phyloP scores from a whole-genome alignment of 2,329 filamentous ascomycete genomes.

The Thelonectria olida region DNA sequence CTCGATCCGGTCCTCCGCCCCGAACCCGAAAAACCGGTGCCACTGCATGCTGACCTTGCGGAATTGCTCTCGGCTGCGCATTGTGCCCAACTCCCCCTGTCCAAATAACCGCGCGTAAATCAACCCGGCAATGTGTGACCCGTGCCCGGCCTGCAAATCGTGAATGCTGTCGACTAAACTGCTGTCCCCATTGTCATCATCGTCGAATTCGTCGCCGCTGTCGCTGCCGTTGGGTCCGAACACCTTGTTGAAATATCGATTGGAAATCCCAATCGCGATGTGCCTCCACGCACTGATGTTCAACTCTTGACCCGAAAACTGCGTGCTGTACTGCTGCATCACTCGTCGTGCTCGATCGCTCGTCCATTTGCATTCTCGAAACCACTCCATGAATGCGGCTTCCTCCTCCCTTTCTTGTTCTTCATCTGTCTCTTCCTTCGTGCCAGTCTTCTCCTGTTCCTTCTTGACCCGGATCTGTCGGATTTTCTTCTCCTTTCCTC shows the following conservation, averaged over 20 bases:
- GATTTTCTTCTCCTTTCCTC: not conserved
- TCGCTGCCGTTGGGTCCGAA: not conserved
- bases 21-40: not conserved
- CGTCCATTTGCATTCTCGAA: not conserved
- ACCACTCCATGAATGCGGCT: not conserved
- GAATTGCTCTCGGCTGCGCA: not conserved
- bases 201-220: not conserved
- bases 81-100: not conserved
- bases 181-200: not conserved
- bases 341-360: not conserved
- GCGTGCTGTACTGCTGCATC: not conserved
- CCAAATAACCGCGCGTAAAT: not conserved
- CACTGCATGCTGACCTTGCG: slow-evolving; percentile 1
- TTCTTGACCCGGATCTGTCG: not conserved
- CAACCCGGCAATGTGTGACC: not conserved
- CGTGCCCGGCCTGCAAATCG: not conserved
- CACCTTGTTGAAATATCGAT: not conserved
- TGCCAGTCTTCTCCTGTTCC: not conserved
- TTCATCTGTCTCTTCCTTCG: not conserved
- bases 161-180: not conserved
- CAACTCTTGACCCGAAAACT: not conserved
- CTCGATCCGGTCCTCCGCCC: not conserved
- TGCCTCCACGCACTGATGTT: not conserved
- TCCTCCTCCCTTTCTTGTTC: not conserved
- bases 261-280: not conserved